phyloP scores from a whole-genome alignment of 495 filamentous ascomycete species.

The Aspergillus nanangensis region DNA sequence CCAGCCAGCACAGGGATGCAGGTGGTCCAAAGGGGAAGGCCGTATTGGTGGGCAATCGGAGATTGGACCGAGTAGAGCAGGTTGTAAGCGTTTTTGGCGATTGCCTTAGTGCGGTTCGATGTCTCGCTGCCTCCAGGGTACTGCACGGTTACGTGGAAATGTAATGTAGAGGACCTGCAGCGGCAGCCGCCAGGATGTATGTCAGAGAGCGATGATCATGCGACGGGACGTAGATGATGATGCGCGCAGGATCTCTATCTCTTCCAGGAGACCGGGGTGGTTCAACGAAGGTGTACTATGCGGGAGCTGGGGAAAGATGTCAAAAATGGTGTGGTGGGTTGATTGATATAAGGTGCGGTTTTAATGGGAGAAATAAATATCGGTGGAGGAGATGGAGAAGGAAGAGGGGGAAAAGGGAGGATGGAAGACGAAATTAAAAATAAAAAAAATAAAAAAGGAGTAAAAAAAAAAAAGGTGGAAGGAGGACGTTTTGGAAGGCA shows the following conservation, averaged over 20 bases:
- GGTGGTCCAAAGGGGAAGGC: constrained; percentile 38
- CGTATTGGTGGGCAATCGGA: constrained; percentile 30
- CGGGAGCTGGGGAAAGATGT: constrained; percentile 3
- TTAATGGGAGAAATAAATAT: not conserved
- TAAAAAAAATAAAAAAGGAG: not conserved
- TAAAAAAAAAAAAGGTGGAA: constrained; percentile 19
- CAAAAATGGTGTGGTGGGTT: not conserved
- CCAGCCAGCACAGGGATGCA: constrained; percentile 44
- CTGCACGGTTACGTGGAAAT: constrained; percentile 44
- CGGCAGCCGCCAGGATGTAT: constrained; percentile 22
- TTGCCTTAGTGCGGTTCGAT: constrained; percentile 21
- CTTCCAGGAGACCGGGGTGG: constrained; percentile 5
- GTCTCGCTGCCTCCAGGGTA: constrained; percentile 27
- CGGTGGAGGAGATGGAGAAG: not conserved
- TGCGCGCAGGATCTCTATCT: constrained; percentile 23
- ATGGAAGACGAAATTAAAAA: not conserved
- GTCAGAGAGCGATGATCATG: constrained; percentile 26
- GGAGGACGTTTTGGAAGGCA: constrained; percentile 25
- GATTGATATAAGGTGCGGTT: not conserved
- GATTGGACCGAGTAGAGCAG: constrained; percentile 27
- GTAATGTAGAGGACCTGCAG: constrained; percentile 28
- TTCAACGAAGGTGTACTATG: no score
- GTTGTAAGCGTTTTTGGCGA: constrained; percentile 23
- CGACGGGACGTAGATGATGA: constrained; percentile 21
- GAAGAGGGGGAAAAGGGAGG: not conserved